A percentile compares a stretch with the other conserved stretches of the same genome.
Evolutionary conservation across 805 yeast genomes (phyloP).

Genomic region (Saccharomycopsis javanensis): DNA sequence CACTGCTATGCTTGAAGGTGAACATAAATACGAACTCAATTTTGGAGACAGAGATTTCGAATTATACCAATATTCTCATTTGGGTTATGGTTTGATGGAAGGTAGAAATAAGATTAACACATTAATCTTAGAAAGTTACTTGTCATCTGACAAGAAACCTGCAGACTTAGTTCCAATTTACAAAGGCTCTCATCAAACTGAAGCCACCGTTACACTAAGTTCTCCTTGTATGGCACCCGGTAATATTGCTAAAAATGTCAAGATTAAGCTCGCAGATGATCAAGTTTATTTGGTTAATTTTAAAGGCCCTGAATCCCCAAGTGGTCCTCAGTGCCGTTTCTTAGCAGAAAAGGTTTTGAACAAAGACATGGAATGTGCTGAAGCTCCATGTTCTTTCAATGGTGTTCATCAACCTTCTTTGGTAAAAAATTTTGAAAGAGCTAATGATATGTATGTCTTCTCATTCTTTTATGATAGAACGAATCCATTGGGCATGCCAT

Average conservation of each 20-base stretch:
- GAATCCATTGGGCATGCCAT: constrained; percentile 90
- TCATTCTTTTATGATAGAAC: constrained; percentile 95
- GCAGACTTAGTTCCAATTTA: constrained; percentile 23
- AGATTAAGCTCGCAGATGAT: constrained; percentile 45
- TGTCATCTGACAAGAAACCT: constrained; percentile 27
- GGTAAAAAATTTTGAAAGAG: constrained; percentile 58
- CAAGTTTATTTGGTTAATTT: constrained; percentile 46
- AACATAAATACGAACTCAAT: constrained; percentile 68
- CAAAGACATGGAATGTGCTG: constrained; percentile 68
- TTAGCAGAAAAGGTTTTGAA: constrained; percentile 75
- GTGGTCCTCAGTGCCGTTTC: constrained; percentile 78
- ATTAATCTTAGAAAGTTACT: constrained; percentile 44
- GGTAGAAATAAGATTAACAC: constrained; percentile 79
- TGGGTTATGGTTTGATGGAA: constrained; percentile 92
- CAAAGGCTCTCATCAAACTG: constrained; percentile 27
- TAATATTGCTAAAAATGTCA: constrained; percentile 44
- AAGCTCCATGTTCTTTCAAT: constrained; percentile 87
- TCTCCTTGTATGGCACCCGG: constrained; percentile 91
- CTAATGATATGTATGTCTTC: constrained; percentile 77
- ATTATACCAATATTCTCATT: constrained; percentile 87
- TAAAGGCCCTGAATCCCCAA: constrained; percentile 52
- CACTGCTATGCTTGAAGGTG: constrained; percentile 70
- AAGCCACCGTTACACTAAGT: constrained; percentile 37
- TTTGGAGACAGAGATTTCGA: constrained; percentile 77
- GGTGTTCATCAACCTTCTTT: constrained; percentile 96